Evolutionary conservation across 306 rosid genomes (phyloP).

Genomic region (Dalbergia cultrata): DNA sequence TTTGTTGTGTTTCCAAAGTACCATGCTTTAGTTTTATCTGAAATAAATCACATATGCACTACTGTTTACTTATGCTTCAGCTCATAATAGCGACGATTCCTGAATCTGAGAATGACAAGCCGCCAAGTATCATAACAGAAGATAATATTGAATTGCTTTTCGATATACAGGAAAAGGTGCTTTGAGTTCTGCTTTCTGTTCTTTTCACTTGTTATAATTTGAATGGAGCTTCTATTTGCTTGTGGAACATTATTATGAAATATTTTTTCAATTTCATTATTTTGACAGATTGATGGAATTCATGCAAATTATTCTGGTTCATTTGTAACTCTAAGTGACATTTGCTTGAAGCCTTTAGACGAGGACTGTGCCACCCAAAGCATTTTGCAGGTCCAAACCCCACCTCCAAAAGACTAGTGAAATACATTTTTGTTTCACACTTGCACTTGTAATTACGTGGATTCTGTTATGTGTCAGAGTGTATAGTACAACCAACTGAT

Average conservation of each 20-base stretch:
- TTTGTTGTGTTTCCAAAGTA: slow-evolving; percentile 7
- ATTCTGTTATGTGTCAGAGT: slow-evolving; percentile 32
- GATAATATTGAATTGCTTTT: slow-evolving; percentile 90
- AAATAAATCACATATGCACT: slow-evolving; percentile 34
- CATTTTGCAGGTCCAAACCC: slow-evolving; percentile 81
- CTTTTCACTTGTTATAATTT: slow-evolving; percentile 35
- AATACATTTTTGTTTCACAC: not conserved
- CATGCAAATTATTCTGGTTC: slow-evolving; percentile 81
- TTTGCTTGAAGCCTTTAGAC: slow-evolving; percentile 94
- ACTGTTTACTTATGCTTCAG: slow-evolving; percentile 58
- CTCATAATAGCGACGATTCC: slow-evolving; percentile 83
- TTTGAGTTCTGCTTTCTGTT: slow-evolving; percentile 39
- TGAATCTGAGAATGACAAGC: slow-evolving; percentile 63
- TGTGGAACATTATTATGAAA: slow-evolving; percentile 31
- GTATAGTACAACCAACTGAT: slow-evolving; percentile 11
- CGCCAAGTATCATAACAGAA: slow-evolving; percentile 83
- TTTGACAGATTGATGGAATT: slow-evolving; percentile 75
- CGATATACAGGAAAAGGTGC: slow-evolving; percentile 87
- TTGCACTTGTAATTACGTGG: slow-evolving; percentile 33
- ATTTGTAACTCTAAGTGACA: slow-evolving; percentile 75
- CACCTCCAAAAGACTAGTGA: slow-evolving; percentile 29
- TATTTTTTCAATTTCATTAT: slow-evolving; percentile 31
- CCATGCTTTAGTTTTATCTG: slow-evolving; percentile 31
- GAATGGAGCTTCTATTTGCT: slow-evolving; percentile 21
- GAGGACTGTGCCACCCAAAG: slow-evolving; percentile 97